Conservation (phyloP, 1,284 basidiomycete genomes). For the Puccinia triticina region DNA sequence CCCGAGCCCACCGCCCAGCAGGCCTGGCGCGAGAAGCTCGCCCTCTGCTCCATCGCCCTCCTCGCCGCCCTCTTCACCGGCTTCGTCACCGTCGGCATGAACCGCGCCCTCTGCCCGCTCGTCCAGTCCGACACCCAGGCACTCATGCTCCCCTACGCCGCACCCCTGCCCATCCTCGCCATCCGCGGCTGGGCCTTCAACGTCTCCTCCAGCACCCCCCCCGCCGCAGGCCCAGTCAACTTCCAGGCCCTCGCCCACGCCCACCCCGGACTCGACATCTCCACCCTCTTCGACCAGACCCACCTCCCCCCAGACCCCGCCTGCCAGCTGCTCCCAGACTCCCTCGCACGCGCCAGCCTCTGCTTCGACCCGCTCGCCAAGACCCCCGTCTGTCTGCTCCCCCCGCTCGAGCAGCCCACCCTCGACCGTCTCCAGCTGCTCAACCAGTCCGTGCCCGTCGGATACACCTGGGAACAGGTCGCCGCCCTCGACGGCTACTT, state of each 20-base stretch:
- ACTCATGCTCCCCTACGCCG: background rate
- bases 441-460: slow-evolving; percentile 71
- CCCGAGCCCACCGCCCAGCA: slow-evolving; percentile 66
- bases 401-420: slow-evolving; percentile 53
- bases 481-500: slow-evolving; percentile 71
- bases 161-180: slow-evolving; percentile 66
- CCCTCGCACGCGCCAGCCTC: slow-evolving; percentile 72
- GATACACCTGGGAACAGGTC: slow-evolving; percentile 87
- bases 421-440: slow-evolving; percentile 66
- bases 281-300: slow-evolving; percentile 73
- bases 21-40: slow-evolving; percentile 97
- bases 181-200: slow-evolving; percentile 79
- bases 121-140: slow-evolving; percentile 49
- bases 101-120: slow-evolving; percentile 82
- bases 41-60: slow-evolving; percentile 82
- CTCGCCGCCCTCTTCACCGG: slow-evolving; percentile 79
- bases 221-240: slow-evolving; percentile 65
- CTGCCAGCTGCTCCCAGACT: slow-evolving; percentile 66
- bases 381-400: slow-evolving; percentile 67
- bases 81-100: slow-evolving; percentile 92
- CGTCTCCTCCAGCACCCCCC: slow-evolving; percentile 68
- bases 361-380: slow-evolving; percentile 65
- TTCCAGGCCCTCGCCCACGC: slow-evolving; percentile 68
- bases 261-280: slow-evolving; percentile 81
- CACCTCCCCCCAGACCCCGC: slow-evolving; percentile 63